These are phyloP conservation scores for Dipsacomyces acuminosporus DNA, from an alignment of 371 early-diverging fungal genomes.

Conservation along the genomic window DNA sequence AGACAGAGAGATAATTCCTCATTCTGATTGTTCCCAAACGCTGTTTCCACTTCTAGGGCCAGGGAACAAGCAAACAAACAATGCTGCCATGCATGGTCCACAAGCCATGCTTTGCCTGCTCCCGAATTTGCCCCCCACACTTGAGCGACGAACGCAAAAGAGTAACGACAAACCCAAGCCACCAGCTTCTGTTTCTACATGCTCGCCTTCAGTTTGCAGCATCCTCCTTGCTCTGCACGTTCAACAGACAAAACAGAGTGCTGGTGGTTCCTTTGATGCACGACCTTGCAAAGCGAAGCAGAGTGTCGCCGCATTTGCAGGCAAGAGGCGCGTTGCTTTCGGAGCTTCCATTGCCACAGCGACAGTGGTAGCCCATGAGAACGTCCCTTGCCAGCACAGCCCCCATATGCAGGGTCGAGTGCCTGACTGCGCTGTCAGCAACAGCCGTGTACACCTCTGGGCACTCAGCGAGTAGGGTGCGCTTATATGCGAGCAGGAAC, in stretches of 20 bases:
- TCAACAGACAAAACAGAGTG: constrained; percentile 5
- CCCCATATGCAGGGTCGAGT: constrained; percentile 14
- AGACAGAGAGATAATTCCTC: too few relatives aligned
- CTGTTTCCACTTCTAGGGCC: too few relatives aligned
- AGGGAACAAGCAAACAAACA: too few relatives aligned
- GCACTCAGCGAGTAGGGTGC: constrained; percentile 1
- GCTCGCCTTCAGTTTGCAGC: too few relatives aligned
- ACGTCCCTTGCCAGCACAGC: constrained; percentile 27
- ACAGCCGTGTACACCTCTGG: constrained; percentile 3
- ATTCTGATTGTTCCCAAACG: too few relatives aligned
- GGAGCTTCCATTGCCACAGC: constrained; percentile 8
- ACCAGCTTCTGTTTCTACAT: too few relatives aligned
- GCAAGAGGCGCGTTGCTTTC: constrained; percentile 6
- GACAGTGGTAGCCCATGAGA: constrained; percentile 28
- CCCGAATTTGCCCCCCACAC: too few relatives aligned
- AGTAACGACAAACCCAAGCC: too few relatives aligned
- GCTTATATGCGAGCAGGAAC: constrained; percentile 10
- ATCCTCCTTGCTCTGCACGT: neutral
- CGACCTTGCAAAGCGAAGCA: constrained; percentile 9
- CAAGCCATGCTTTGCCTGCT: too few relatives aligned
- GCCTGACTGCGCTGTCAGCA: neutral
- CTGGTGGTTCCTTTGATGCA: constrained; percentile 3
- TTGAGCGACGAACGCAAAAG: too few relatives aligned
- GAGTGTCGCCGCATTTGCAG: constrained; percentile 13
- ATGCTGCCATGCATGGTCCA: too few relatives aligned